Base-by-base conservation (phyloP, 2,329 filamentous ascomycete species). In the Colletotrichum tropicicola region DNA sequence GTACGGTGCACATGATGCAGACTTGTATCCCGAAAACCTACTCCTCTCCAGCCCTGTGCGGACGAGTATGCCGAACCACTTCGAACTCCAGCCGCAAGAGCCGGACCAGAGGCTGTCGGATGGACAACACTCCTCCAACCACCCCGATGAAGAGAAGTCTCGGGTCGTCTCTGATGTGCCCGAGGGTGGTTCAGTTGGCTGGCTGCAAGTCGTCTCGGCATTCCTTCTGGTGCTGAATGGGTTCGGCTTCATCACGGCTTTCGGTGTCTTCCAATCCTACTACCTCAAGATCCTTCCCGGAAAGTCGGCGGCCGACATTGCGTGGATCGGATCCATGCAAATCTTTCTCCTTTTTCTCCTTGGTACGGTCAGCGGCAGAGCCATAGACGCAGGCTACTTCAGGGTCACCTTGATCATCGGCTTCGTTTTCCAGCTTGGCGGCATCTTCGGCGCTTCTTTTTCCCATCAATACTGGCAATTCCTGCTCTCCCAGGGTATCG, bases 401-500 rank as follows among this genome's bases (percentile, higher is more conserved):
- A 39, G 77, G 3, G 73, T 75, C 3, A 79, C 79, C 0, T 75
- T 83, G 5, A 28, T 79, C 0, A 69, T 75, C 3, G 81, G 81
- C 2, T 74, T 76, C 2, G 43, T 72, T 2, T 51, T 82, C 5
- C 78, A 81, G 58, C 69, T 80, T 9, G 66, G 81, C 10, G 82
- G 81, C 5, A 76, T 85, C 39, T 83, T 87, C 66, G 72, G 77
- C 6, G 80, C 80, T 74, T 80, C 77, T 30, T 68, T 80, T 4
- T 77, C 76, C 1, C 77, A 63, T 15, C 69, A 73, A 6, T 87
- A 84, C 69, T 86, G 79, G 78, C 82, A 85, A 28, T 69, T 85
- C 13, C 74, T 86, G 62, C 72, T 87, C 3, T 79, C 82, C 0
- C 83, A 86, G 63, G 84, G 85, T 6, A 68, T 85, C 1, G 88